Percentiles rank a stretch among this genome's conserved stretches.
Conservation (phyloP, 306 rosid species). For the Chamaecrista fasciculata region DNA sequence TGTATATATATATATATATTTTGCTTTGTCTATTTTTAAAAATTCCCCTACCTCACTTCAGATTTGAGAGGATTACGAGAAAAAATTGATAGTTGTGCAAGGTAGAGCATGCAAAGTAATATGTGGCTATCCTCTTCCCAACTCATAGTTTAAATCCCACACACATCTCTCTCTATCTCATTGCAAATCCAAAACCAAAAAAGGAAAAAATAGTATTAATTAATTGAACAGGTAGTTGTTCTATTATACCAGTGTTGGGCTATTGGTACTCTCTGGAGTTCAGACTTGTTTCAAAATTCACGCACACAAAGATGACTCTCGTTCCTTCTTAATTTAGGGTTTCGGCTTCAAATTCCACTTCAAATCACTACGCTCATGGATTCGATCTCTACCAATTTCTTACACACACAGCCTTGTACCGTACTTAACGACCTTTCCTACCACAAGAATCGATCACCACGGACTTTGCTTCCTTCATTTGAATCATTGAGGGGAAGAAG, state of each 20-base stretch:
- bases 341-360: background rate
- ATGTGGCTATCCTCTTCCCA: too few relatives aligned
- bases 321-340: slow-evolving; percentile 34
- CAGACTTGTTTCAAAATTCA: background rate
- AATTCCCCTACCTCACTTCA: too few relatives aligned
- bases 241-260: slow-evolving; percentile 12
- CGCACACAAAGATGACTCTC: slow-evolving; percentile 6
- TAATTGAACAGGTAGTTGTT: background rate
- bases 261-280: background rate
- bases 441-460: slow-evolving; percentile 2
- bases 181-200: too few relatives aligned
- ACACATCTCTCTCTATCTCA: too few relatives aligned
- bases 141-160: too few relatives aligned
- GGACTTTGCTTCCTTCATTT: background rate
- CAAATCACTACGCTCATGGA: slow-evolving; percentile 41
- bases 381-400: slow-evolving; percentile 35
- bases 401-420: slow-evolving; percentile 8
- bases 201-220: too few relatives aligned
- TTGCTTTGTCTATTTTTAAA: too few relatives aligned
- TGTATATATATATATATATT: too few relatives aligned
- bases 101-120: too few relatives aligned
- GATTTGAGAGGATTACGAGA: too few relatives aligned
- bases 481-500: slow-evolving; percentile 9
- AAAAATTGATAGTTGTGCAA: too few relatives aligned
- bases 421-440: background rate